Base-by-base conservation (phyloP, 805 yeast genomes). In the Middelhovenomyces tepae region DNA sequence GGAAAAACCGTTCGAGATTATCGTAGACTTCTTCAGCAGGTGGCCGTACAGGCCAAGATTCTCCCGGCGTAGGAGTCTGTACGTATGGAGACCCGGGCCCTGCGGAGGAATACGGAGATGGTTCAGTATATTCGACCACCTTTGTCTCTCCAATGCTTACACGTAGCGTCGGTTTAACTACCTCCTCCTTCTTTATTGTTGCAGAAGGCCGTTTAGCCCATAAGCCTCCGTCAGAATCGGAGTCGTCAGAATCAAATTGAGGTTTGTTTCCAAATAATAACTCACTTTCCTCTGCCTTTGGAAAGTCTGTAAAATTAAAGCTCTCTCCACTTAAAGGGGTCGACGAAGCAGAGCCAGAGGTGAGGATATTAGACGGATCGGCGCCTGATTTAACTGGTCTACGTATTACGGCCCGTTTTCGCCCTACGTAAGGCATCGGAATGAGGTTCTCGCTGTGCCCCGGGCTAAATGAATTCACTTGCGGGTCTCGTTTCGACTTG, bases 1-100 rank as follows among this genome's bases (percentile, higher is more conserved):
- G 98, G 65, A 91, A 91, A 53, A 82, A 91, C 49, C 73, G 73
- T 45, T 91, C 99, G 41, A 91, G 69, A 47, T 91, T 87, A 36
- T 85, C 84, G 53, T 87, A 91, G 19, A 91, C 79, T 26, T 83
- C 93, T 50, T 89, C 97, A 1, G 94, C 80, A 0, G 97, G 86
- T 2, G 99, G 99, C 53, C 99, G 74, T 10, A 91, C 78, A 5
- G 79, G 76, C 84, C 78, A 73, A 35, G 59, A 60, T 17, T 37
- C 43, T 6, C 30, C 15, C 14, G 26, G 18, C 14, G 36, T 21
- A n/a, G 20, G 21, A 36, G n/a, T 16, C 9, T 19, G 35, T 4
- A 25, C 32, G 14, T 32, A 17, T 19, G 27, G 21, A 16, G 22
- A 25, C 6, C 20, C 5, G 34, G 21, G 10, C 5, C 24, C 9